Evolutionary conservation across 2,329 filamentous ascomycete species (phyloP).

Genomic region (Scytalidium lignicola): DNA sequence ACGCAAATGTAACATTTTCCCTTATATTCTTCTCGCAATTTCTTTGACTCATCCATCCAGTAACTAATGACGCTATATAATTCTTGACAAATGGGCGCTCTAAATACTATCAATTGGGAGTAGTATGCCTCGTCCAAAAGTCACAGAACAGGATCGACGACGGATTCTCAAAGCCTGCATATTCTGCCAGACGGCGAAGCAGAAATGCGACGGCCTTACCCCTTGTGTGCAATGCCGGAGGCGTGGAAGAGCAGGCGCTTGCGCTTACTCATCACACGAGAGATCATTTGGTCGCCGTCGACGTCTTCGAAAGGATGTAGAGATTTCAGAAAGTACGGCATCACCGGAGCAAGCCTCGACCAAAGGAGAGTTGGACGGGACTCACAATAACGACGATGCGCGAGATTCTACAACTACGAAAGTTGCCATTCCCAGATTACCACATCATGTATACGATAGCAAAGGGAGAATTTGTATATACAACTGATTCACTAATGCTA

Average conservation of each 20-base stretch:
- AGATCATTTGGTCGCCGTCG: background rate
- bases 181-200: conserved; percentile 1
- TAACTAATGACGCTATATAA: too few species aligned
- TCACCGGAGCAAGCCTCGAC: background rate
- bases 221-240: conserved; percentile 3
- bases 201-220: conserved; percentile 3
- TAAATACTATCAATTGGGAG: too few species aligned
- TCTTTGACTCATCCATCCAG: too few species aligned
- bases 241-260: background rate
- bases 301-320: background rate
- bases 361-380: background rate
- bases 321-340: background rate
- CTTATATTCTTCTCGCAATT: too few species aligned
- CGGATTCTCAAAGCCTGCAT: conserved; percentile 3
- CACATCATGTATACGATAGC: conserved; percentile 1
- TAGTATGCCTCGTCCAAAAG: conserved; percentile 5
- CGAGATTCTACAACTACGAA: background rate
- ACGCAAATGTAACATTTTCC: too few species aligned
- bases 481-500: background rate
- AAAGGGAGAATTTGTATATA: conserved; percentile 2
- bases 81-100: too few species aligned
- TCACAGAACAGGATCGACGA: conserved; percentile 1
- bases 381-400: background rate
- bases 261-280: background rate
- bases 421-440: conserved; percentile 1